Percentiles rank a stretch among this genome's conserved stretches.
Conservation (phyloP, 352 stramenopile species). For the Pythium sukuiense region DNA sequence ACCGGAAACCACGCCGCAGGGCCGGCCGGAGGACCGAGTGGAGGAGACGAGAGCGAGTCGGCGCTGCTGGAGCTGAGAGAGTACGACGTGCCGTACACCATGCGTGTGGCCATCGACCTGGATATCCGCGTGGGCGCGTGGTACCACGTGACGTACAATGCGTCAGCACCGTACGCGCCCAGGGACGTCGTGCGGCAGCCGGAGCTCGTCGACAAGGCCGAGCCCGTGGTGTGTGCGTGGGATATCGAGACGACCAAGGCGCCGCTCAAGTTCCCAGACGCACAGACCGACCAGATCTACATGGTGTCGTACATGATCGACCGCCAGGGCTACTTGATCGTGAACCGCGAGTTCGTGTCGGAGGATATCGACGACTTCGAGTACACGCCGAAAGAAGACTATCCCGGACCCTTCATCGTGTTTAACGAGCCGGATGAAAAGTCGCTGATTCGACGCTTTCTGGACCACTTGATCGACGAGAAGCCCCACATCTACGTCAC, state of each 20-base stretch:
- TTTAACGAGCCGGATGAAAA: slow-evolving; percentile 95
- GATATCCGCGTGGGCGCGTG: slow-evolving; percentile 96
- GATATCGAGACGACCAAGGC: slow-evolving; percentile 99
- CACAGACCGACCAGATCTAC: slow-evolving; percentile 92
- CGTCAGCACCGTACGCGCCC: slow-evolving; percentile 52
- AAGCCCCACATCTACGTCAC: slow-evolving; percentile 98
- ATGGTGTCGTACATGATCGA: slow-evolving; percentile 99
- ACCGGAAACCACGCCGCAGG: neutral
- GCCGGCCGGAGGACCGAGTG: neutral
- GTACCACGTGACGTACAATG: slow-evolving; percentile 93
- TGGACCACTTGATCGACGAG: slow-evolving; percentile 89
- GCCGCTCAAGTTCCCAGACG: slow-evolving; percentile 98
- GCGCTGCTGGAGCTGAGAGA: slow-evolving; percentile 93
- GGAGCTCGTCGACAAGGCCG: slow-evolving; percentile 92
- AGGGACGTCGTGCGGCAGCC: slow-evolving; percentile 50
- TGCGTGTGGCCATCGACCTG: slow-evolving; percentile 95
- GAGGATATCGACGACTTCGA: slow-evolving; percentile 98
- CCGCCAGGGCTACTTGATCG: slow-evolving; percentile 94
- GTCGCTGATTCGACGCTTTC: slow-evolving; percentile 84
- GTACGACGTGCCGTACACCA: slow-evolving; percentile 98
- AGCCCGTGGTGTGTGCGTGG: slow-evolving; percentile 96
- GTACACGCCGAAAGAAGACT: slow-evolving; percentile 96
- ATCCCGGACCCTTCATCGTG: slow-evolving; percentile 93
- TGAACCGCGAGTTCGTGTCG: slow-evolving; percentile 96
- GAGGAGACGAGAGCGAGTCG: slow-evolving; percentile 68